A percentile compares a stretch with the other conserved stretches of the same genome.
These are phyloP conservation scores for Aspergillus calidoustus DNA, from an alignment of 2,329 filamentous ascomycete genomes.

Conservation along the genomic window DNA sequence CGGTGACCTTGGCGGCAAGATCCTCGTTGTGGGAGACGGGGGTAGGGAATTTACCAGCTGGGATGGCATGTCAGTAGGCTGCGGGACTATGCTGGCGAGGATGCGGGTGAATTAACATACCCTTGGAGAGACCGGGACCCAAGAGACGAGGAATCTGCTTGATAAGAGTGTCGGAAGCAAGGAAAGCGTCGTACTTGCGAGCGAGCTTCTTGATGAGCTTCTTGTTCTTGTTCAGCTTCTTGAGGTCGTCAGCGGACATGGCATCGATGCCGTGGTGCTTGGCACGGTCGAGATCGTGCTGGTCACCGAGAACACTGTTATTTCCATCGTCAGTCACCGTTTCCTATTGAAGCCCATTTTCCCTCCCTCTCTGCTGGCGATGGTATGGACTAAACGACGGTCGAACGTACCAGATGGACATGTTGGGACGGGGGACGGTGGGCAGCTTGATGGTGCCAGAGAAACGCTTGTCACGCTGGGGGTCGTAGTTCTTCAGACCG, in stretches of 20 bases:
- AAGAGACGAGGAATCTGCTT: conserved; percentile 99
- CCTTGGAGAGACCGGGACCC: conserved; percentile 97
- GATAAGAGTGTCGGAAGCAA: conserved; percentile 96
- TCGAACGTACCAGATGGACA: conserved; percentile 73
- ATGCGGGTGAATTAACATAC: conserved; percentile 54
- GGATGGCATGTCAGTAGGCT: conserved; percentile 39
- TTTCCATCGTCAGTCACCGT: conserved; percentile 21
- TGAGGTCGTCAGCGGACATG: conserved; percentile 98
- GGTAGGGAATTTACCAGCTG: conserved; percentile 99
- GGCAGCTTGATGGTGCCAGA: conserved; percentile 97
- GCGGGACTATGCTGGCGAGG: background rate
- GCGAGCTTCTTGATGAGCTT: conserved; percentile 99
- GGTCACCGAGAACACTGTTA: conserved; percentile 77
- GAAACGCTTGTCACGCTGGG: conserved; percentile 99
- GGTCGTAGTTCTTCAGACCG: conserved; percentile 98
- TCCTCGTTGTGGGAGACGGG: conserved; percentile 97
- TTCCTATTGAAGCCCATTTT: background rate
- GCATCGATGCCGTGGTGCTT: conserved; percentile 99
- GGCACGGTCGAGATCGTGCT: conserved; percentile 99
- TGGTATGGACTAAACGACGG: conserved; percentile 9
- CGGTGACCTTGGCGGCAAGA: conserved; percentile 91
- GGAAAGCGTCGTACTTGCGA: conserved; percentile 99
- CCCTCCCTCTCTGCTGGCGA: background rate
- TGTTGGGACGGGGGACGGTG: conserved; percentile 85
- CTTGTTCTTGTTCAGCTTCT: conserved; percentile 99